Evolutionary conservation across 768 basidiomycete species (phyloP).

Genomic region (Exidia glandulosa): DNA sequence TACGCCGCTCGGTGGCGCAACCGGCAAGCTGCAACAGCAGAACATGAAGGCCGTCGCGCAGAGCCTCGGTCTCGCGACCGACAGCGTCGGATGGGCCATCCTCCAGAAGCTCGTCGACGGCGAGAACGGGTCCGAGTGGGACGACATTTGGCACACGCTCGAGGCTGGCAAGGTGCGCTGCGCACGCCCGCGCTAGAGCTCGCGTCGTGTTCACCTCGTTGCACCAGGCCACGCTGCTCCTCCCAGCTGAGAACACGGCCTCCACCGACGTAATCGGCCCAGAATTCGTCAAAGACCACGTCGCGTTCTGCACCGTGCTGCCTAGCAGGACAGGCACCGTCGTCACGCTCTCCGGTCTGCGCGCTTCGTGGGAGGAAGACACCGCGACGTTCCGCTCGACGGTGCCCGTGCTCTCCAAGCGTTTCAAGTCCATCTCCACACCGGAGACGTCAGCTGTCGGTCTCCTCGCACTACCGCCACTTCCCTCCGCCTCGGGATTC

Average conservation of each 20-base stretch:
- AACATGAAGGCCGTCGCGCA: constrained; percentile 66
- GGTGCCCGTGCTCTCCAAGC: constrained; percentile 28
- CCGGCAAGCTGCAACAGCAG: constrained; percentile 58
- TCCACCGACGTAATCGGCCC: constrained; percentile 47
- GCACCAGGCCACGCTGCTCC: constrained; percentile 61
- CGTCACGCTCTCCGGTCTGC: constrained; percentile 73
- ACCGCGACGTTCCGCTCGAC: constrained; percentile 34
- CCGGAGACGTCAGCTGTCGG: constrained; percentile 25
- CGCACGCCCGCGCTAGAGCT: constrained; percentile 3
- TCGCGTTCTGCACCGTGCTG: constrained; percentile 47
- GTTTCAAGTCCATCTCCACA: constrained; percentile 28
- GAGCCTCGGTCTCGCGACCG: constrained; percentile 49
- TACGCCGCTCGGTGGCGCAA: constrained; percentile 44
- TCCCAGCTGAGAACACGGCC: constrained; percentile 55
- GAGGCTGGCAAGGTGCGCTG: constrained; percentile 52
- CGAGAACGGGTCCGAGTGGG: constrained; percentile 48
- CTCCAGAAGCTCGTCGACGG: constrained; percentile 52
- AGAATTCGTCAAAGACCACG: constrained; percentile 76
- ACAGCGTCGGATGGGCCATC: constrained; percentile 65
- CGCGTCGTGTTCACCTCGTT: neutral
- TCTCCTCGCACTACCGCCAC: constrained; percentile 47
- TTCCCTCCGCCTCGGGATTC: constrained; percentile 20
- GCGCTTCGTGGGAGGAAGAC: constrained; percentile 53
- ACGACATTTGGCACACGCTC: constrained; percentile 54
- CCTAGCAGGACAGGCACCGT: constrained; percentile 35